A percentile compares a stretch with the other conserved stretches of the same genome.
Conservation (phyloP, 2,329 filamentous ascomycete genomes). For the Aspergillus calidoustus region DNA sequence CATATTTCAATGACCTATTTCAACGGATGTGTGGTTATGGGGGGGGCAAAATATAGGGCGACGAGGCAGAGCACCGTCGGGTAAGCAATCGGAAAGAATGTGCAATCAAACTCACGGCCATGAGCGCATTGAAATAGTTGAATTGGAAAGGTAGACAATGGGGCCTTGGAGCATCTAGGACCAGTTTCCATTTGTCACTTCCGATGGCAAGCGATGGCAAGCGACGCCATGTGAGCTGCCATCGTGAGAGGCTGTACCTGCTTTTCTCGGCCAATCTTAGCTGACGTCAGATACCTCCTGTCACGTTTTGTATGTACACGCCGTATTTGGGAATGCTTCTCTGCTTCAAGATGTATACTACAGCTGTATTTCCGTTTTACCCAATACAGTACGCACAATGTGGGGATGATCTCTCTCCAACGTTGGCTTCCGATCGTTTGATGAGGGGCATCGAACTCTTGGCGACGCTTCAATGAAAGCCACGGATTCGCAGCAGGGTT, state of each 20-base stretch:
- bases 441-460: neutral
- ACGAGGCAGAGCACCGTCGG: neutral
- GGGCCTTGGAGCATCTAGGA: neutral
- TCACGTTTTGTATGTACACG: neutral
- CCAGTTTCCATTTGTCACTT: conserved; percentile 36
- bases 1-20: conserved; percentile 30
- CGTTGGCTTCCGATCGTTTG: neutral
- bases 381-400: neutral
- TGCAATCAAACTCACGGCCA: neutral
- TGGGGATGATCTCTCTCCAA: neutral
- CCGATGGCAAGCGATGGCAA: conserved; percentile 42
- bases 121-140: conserved; percentile 1
- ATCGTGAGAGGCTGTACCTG: conserved; percentile 22
- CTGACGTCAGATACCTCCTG: conserved; percentile 13
- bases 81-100: neutral
- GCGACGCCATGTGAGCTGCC: conserved; percentile 25
- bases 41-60: neutral
- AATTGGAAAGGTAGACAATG: neutral
- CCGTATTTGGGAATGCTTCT: neutral
- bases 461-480: neutral
- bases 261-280: conserved; percentile 19
- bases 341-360: too few relatives aligned
- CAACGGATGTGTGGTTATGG: neutral
- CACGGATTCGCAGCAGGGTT: neutral
- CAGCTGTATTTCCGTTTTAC: neutral